Base-by-base conservation (phyloP, 169 alveolate species). In the Eimeria necatrix region DNA sequence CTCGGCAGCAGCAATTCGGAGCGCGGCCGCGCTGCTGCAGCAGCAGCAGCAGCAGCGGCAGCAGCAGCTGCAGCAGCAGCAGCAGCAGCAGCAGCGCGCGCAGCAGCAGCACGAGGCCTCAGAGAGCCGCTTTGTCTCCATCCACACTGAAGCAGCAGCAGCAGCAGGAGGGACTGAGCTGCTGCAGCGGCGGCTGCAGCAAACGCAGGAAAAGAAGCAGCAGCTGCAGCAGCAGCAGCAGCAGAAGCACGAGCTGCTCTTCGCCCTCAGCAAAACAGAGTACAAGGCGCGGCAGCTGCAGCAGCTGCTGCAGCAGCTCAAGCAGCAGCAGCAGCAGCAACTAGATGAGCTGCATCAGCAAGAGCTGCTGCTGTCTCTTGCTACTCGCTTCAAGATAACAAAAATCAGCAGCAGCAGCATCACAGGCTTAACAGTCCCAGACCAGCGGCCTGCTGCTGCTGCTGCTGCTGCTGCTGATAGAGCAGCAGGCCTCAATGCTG, bases 201-300 rank as follows among this genome's bases (percentile, higher is more conserved):
- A 56, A 18, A 56, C 68, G 0, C 68, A 56, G 12, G 68, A 14
- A 10, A 56, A 56, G 20, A 56, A 56, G 68, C 68, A 56, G 68
- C 68, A 56, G 68, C 68, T 56, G 68, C 68, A 56, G 68, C 68
- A 56, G 68, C 68, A 14, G 68, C 68, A 56, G 68, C 68, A 56
- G 68, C 68, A 56, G 68, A 56, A 56, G 68, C 68, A 56, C 68
- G 68, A 10, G 22, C 68, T 56, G 12, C 68, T 56, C 20, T 18
- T 56, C 20, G 12, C 22, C 68, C 68, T 56, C 20, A 56, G 68
- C 68, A 56, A 56, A 18, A 56, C 68, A 18, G 68, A 56, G 68
- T 56, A 18, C 68, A 56, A 56, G 68, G 68, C 68, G 12, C 68
- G 68, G 22, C 68, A 56, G 20, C 68, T 56, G 68, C 68, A 56